Percentiles rank a stretch among this genome's conserved stretches.
Evolutionary conservation across 139 green algal genomes (phyloP).

Genomic region (Ettlia oleoabundans): DNA sequence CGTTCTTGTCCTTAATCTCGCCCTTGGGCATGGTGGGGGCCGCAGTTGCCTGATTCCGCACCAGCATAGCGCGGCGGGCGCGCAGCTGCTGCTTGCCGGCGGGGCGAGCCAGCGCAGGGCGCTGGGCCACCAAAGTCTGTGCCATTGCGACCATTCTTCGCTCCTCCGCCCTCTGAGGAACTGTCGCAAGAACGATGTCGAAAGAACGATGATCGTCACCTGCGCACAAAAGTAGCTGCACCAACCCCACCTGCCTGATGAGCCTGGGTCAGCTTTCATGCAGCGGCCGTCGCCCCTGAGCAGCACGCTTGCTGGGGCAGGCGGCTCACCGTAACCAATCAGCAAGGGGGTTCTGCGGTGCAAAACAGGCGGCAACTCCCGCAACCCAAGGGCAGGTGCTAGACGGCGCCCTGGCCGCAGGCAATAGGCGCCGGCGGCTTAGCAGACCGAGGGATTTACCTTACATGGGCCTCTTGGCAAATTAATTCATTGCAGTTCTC

Average conservation of each 20-base stretch:
- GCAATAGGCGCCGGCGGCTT: too few species aligned
- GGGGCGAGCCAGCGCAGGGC: background rate
- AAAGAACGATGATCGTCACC: background rate
- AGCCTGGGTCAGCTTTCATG: background rate
- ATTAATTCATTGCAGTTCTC: too few species aligned
- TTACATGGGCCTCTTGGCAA: too few species aligned
- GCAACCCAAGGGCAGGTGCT: too few species aligned
- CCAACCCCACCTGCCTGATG: background rate
- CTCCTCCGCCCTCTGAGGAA: background rate
- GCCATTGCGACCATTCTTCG: slow-evolving; percentile 11
- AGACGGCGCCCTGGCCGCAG: too few species aligned
- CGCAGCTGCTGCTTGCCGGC: slow-evolving; percentile 7
- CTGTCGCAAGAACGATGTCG: background rate
- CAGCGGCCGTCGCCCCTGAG: too few species aligned
- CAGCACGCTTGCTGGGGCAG: too few species aligned
- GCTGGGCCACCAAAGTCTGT: background rate
- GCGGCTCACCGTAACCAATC: too few species aligned
- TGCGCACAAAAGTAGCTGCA: background rate
- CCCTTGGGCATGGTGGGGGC: slow-evolving; percentile 9
- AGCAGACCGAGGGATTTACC: too few species aligned
- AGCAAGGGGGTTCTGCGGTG: too few species aligned
- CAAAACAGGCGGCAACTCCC: too few species aligned
- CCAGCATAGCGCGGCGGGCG: background rate
- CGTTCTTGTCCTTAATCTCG: slow-evolving; percentile 38
- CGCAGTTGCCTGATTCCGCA: slow-evolving; percentile 8